Percentiles rank a stretch among this genome's conserved stretches.
Conservation (phyloP, 2,329 filamentous ascomycete species). For the Apiospora koreana region DNA sequence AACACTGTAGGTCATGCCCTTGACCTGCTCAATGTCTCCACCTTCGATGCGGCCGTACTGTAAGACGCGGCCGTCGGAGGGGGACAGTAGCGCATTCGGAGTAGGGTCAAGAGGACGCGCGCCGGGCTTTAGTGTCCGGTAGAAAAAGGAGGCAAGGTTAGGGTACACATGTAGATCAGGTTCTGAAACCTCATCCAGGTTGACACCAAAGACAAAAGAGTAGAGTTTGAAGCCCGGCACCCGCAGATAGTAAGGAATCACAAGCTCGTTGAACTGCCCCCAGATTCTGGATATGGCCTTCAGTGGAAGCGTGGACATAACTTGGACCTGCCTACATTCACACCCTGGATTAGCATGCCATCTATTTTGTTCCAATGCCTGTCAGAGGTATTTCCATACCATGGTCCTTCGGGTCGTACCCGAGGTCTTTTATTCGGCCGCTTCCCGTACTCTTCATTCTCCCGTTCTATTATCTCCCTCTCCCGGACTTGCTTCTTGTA, state of each 20-base stretch:
- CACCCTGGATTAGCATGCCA: slow-evolving; percentile 14
- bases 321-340: slow-evolving; percentile 73
- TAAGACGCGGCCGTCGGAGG: slow-evolving; percentile 86
- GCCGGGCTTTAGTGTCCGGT: slow-evolving; percentile 89
- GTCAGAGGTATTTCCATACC: slow-evolving; percentile 48
- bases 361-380: not conserved
- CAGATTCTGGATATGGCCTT: slow-evolving; percentile 89
- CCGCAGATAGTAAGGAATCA: slow-evolving; percentile 83
- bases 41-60: slow-evolving; percentile 91
- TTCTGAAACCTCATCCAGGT: slow-evolving; percentile 83
- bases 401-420: slow-evolving; percentile 82
- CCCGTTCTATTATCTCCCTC: slow-evolving; percentile 51
- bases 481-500: slow-evolving; percentile 69
- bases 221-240: slow-evolving; percentile 91
- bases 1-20: slow-evolving; percentile 96
- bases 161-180: slow-evolving; percentile 86
- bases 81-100: slow-evolving; percentile 78
- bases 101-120: slow-evolving; percentile 82
- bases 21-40: slow-evolving; percentile 96
- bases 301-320: slow-evolving; percentile 90
- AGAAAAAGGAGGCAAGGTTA: slow-evolving; percentile 96
- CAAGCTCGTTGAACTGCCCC: slow-evolving; percentile 89
- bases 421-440: slow-evolving; percentile 55
- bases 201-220: slow-evolving; percentile 88
- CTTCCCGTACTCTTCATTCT: slow-evolving; percentile 41